Conservation (phyloP, 352 stramenopile species). For the Phytopythium boreale region DNA sequence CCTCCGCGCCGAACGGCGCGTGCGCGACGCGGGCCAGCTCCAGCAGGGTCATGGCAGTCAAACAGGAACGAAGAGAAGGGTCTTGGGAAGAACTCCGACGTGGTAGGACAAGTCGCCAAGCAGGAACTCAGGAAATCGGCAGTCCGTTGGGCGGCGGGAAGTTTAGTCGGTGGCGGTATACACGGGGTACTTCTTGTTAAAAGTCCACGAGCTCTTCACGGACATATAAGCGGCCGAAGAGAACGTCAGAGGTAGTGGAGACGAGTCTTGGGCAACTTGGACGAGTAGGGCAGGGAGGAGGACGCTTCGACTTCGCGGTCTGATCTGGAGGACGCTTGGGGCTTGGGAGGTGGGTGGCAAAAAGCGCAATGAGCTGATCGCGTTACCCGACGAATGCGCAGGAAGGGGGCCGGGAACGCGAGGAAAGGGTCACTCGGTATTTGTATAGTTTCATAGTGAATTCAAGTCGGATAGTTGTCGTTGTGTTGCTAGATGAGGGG, state of each 20-base stretch:
- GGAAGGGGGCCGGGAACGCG: background rate
- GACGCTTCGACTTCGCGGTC: slow-evolving; percentile 6
- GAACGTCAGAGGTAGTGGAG: background rate
- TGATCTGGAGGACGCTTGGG: slow-evolving; percentile 14
- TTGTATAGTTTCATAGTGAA: slow-evolving; percentile 7
- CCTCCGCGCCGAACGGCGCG: slow-evolving; percentile 27
- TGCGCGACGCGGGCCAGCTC: slow-evolving; percentile 34
- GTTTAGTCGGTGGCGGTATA: slow-evolving; percentile 67
- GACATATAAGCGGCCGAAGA: slow-evolving; percentile 52
- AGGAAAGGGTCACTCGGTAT: slow-evolving; percentile 11
- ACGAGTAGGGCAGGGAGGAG: background rate
- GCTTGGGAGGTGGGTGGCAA: slow-evolving; percentile 30
- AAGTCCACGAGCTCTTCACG: slow-evolving; percentile 80
- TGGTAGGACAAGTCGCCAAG: background rate
- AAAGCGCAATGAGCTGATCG: slow-evolving; percentile 67
- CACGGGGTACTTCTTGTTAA: slow-evolving; percentile 83
- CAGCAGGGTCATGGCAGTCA: slow-evolving; percentile 45
- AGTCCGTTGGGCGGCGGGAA: background rate
- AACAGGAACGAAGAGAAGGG: background rate
- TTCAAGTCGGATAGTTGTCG: background rate
- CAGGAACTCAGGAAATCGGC: background rate
- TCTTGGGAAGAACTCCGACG: background rate
- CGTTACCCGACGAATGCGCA: slow-evolving; percentile 48
- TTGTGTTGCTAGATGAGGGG: background rate
- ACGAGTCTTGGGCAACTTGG: background rate